Conservation (phyloP, 1,284 basidiomycete genomes). For the Agroathelia rolfsii region DNA sequence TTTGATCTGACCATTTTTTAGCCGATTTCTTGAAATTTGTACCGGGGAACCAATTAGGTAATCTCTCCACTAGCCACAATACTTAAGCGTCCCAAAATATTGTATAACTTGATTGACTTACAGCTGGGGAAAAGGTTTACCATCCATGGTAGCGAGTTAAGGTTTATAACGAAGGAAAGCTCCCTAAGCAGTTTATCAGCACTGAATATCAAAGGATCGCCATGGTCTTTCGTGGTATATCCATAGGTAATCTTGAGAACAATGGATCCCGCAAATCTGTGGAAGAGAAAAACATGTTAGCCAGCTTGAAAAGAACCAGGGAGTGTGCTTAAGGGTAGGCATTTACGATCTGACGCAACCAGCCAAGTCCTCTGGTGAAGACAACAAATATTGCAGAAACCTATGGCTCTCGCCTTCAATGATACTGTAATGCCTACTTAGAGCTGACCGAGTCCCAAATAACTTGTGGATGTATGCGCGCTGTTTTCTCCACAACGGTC, state of each 20-base stretch:
- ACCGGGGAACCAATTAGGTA: no score
- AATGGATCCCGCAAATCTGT: constrained; percentile 22
- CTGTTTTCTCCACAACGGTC: constrained; percentile 26
- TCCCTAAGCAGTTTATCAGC: no score
- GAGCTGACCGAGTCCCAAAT: constrained; percentile 16
- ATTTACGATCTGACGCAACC: constrained; percentile 22
- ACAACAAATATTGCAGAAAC: constrained; percentile 19
- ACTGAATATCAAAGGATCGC: constrained; percentile 26
- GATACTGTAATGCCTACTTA: constrained; percentile 18
- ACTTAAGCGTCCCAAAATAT: no score
- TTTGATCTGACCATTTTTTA: no score
- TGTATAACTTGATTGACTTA: no score
- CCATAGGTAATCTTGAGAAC: constrained; percentile 28
- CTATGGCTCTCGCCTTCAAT: constrained; percentile 21
- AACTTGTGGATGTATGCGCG: constrained; percentile 22
- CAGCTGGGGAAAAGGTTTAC: no score
- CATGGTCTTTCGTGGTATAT: constrained; percentile 20
- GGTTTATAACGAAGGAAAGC: no score
- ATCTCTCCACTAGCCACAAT: no score
- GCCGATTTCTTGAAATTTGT: no score
- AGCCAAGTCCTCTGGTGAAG: constrained; percentile 17
- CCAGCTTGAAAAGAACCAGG: background rate
- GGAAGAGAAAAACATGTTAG: background rate
- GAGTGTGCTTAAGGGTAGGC: no score
- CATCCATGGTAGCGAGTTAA: no score